Conservation (phyloP, 345 rosid genomes). For the Lenwebbia sp. region DNA sequence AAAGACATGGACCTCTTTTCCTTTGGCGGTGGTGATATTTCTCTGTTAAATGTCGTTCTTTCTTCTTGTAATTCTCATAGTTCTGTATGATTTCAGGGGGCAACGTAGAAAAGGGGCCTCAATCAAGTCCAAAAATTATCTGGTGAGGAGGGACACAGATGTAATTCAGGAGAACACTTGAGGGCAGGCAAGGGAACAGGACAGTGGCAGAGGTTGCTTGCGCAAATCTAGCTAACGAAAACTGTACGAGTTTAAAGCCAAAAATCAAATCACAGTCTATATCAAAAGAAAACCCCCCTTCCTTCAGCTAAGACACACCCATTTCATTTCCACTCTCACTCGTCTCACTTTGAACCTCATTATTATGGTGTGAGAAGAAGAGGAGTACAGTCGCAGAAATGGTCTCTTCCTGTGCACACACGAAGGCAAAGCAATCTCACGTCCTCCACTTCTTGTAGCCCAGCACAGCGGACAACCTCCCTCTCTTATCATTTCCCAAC, state of each 20-base stretch:
- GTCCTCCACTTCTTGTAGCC: background rate
- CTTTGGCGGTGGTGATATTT: background rate
- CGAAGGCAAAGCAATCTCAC: background rate
- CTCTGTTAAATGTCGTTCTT: background rate
- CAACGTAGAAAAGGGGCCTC: background rate
- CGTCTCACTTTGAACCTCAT: background rate
- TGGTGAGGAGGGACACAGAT: background rate
- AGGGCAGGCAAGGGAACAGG: background rate
- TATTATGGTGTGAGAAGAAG: background rate
- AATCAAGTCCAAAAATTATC: background rate
- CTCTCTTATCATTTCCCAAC: background rate
- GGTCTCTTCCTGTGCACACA: background rate
- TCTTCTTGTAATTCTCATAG: background rate
- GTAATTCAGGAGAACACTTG: background rate
- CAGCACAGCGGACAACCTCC: background rate
- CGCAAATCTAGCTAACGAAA: constrained; percentile 25
- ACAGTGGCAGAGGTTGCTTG: constrained; percentile 17
- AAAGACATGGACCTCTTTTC: background rate
- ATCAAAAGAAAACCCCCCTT: background rate
- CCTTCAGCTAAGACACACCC: background rate
- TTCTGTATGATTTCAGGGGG: background rate
- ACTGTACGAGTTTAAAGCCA: background rate
- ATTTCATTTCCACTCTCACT: background rate
- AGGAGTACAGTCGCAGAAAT: background rate
- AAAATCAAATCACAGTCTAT: background rate